A percentile compares a stretch with the other conserved stretches of the same genome.
Evolutionary conservation across 176 grass and related monocot species (phyloP).

Genomic region (Carex pumila): DNA sequence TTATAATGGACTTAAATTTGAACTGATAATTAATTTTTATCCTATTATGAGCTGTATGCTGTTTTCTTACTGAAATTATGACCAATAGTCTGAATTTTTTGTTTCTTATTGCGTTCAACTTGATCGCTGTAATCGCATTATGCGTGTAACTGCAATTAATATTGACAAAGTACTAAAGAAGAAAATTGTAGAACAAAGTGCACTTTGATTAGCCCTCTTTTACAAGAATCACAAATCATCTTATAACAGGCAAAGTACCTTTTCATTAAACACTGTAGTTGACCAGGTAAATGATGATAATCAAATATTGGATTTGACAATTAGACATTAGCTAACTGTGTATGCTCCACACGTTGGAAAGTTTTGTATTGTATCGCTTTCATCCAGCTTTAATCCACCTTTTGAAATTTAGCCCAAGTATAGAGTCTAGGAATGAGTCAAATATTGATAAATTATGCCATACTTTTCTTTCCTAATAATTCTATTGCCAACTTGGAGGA

Average conservation of each 20-base stretch:
- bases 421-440: neutral
- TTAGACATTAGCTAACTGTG: neutral
- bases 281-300: neutral
- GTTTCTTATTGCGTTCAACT: neutral
- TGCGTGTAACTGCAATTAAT: neutral
- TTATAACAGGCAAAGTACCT: neutral
- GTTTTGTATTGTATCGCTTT: neutral
- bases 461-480: neutral
- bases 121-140: neutral
- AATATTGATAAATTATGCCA: neutral
- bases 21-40: slow-evolving; percentile 2
- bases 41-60: neutral
- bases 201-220: neutral
- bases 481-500: neutral
- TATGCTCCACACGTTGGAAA: slow-evolving; percentile 10
- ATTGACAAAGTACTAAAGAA: neutral
- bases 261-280: neutral
- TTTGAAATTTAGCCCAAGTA: neutral
- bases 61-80: neutral
- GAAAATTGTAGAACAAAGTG: neutral
- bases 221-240: neutral
- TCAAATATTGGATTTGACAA: neutral
- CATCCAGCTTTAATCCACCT: neutral
- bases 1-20: neutral
- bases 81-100: neutral